Evolutionary conservation across 129 eudicot species (phyloP).

Genomic region (Erigeron canadensis): DNA sequence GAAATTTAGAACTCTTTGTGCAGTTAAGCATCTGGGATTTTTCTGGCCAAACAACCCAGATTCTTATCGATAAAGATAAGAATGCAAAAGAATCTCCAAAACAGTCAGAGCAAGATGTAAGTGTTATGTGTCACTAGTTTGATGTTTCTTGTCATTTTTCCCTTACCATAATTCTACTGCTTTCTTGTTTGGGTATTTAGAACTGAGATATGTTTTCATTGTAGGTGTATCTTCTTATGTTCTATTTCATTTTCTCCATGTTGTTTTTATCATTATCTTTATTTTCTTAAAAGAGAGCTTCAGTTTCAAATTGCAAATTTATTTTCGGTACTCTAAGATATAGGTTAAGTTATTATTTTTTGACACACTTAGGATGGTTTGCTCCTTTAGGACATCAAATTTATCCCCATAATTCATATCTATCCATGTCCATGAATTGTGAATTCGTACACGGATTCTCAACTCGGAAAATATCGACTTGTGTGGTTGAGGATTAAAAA

Average conservation of each 20-base stretch:
- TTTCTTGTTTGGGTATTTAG: conserved; percentile 14
- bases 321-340: conserved; percentile 7
- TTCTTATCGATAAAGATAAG: conserved; percentile 58
- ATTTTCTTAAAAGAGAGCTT: conserved; percentile 14
- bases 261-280: neutral
- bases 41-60: conserved; percentile 71
- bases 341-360: neutral
- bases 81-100: conserved; percentile 50
- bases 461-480: too few relatives aligned
- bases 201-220: neutral
- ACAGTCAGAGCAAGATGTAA: conserved; percentile 88
- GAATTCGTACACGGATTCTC: neutral
- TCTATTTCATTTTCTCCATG: conserved; percentile 1
- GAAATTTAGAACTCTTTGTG: conserved; percentile 29
- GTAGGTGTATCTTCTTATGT: neutral
- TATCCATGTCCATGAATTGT: neutral
- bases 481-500: neutral
- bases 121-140: conserved; percentile 26
- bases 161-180: neutral
- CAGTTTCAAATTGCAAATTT: conserved; percentile 5
- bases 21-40: conserved; percentile 95
- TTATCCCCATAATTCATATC: neutral
- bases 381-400: conserved; percentile 14
- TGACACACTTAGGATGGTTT: conserved; percentile 6
- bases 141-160: neutral